These are phyloP conservation scores for Rhodotorula sp. DNA, from an alignment of 1,284 basidiomycete species.

Conservation along the genomic window DNA sequence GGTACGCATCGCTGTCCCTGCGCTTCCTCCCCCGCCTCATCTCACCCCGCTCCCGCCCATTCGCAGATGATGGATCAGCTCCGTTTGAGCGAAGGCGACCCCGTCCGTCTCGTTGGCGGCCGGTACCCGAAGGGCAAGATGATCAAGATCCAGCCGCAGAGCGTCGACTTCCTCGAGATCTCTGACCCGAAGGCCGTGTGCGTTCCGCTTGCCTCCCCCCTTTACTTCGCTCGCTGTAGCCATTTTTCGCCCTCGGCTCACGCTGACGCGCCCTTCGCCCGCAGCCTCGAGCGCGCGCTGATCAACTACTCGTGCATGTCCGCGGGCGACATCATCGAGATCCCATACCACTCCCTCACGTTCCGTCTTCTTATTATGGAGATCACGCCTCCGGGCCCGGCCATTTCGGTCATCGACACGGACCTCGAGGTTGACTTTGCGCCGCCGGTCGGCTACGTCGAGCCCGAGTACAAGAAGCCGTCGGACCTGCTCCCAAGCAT, in stretches of 20 bases:
- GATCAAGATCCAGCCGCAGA: slow-evolving; percentile 96
- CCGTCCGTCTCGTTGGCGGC: slow-evolving; percentile 85
- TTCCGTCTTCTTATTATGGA: slow-evolving; percentile 98
- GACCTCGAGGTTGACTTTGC: slow-evolving; percentile 82
- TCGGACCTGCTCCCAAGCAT: slow-evolving; percentile 82
- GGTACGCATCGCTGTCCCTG: slow-evolving; percentile 54
- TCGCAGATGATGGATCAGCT: slow-evolving; percentile 94
- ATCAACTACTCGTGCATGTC: slow-evolving; percentile 77
- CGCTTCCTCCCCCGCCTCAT: background rate
- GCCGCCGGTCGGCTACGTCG: slow-evolving; percentile 68
- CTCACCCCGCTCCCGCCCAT: background rate
- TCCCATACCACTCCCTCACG: slow-evolving; percentile 67
- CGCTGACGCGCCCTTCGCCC: slow-evolving; percentile 1
- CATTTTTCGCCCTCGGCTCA: background rate
- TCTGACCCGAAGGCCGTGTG: slow-evolving; percentile 94
- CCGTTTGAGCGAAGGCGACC: slow-evolving; percentile 88
- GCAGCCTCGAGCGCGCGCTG: slow-evolving; percentile 88
- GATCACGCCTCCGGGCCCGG: slow-evolving; percentile 72
- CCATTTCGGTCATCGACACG: slow-evolving; percentile 90
- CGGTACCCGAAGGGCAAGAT: slow-evolving; percentile 90
- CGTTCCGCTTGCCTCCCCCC: slow-evolving; percentile 49
- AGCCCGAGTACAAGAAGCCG: slow-evolving; percentile 72
- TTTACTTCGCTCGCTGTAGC: too few relatives aligned
- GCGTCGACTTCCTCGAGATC: slow-evolving; percentile 87
- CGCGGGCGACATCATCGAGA: slow-evolving; percentile 55